A percentile compares a stretch with the other conserved stretches of the same genome.
Evolutionary conservation across 2,329 filamentous ascomycete genomes (phyloP).

Genomic region (Fusarium protoensiforme): DNA sequence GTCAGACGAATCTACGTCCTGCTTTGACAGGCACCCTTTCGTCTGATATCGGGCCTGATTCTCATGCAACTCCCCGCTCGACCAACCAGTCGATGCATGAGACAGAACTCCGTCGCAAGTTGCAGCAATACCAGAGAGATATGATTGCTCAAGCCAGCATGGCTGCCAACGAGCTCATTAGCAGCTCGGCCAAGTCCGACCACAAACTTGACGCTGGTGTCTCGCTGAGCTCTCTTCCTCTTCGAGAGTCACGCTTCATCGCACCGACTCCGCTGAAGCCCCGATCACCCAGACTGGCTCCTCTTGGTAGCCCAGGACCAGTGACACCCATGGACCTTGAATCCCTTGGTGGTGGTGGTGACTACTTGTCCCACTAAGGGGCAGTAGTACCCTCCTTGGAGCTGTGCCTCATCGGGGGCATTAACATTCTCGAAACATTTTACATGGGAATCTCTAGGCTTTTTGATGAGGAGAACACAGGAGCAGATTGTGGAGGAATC

Average conservation of each 20-base stretch:
- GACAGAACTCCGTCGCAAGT: slow-evolving; percentile 60
- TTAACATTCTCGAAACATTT: background rate
- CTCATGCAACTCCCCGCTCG: slow-evolving; percentile 44
- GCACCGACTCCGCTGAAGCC: slow-evolving; percentile 58
- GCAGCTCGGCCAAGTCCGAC: slow-evolving; percentile 40
- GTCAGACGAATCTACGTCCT: slow-evolving; percentile 35
- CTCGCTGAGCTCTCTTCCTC: slow-evolving; percentile 48
- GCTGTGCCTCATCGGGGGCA: background rate
- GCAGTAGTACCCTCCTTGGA: background rate
- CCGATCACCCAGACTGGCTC: slow-evolving; percentile 60
- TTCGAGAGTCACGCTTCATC: slow-evolving; percentile 53
- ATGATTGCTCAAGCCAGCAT: slow-evolving; percentile 69
- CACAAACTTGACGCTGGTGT: slow-evolving; percentile 43
- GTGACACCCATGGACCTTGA: slow-evolving; percentile 71
- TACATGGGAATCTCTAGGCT: background rate
- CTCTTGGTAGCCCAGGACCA: slow-evolving; percentile 68
- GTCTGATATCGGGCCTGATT: slow-evolving; percentile 50
- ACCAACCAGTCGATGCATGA: slow-evolving; percentile 32
- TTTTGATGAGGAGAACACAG: background rate
- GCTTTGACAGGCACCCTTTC: slow-evolving; percentile 43
- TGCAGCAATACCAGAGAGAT: slow-evolving; percentile 70
- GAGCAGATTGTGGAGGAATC: slow-evolving; percentile 6
- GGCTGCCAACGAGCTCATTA: slow-evolving; percentile 59
- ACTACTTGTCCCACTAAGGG: slow-evolving; percentile 47
- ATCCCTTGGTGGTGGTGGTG: slow-evolving; percentile 48